These are phyloP conservation scores for Boletellus emodensis DNA, from an alignment of 768 basidiomycete species.

Conservation along the genomic window DNA sequence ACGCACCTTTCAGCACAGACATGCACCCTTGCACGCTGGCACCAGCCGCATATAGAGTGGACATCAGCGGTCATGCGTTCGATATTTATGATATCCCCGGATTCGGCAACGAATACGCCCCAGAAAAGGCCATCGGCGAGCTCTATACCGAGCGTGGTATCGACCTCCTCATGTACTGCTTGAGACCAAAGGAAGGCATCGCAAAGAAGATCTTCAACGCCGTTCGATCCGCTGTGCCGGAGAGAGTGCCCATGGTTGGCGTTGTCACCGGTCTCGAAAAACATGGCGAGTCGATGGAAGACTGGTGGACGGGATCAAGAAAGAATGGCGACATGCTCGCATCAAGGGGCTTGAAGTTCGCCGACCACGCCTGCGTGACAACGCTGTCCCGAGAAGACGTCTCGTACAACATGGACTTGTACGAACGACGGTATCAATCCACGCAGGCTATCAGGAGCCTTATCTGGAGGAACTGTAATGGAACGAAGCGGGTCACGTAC, in stretches of 20 bases:
- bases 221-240: conserved; percentile 26
- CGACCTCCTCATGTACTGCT: conserved; percentile 30
- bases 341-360: conserved; percentile 32
- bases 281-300: conserved; percentile 27
- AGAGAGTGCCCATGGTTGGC: conserved; percentile 37
- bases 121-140: conserved; percentile 25
- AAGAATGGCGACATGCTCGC: conserved; percentile 35
- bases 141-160: conserved; percentile 30
- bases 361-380: conserved; percentile 42
- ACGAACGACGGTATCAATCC: conserved; percentile 29
- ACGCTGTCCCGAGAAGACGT: conserved; percentile 31
- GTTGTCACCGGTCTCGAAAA: conserved; percentile 38
- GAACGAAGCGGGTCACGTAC: conserved; percentile 28
- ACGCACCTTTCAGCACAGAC: conserved; percentile 31
- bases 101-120: conserved; percentile 18
- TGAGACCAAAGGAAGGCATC: conserved; percentile 29
- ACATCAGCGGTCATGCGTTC: conserved; percentile 29
- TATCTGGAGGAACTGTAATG: conserved; percentile 29
- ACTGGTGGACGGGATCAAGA: conserved; percentile 30
- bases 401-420: conserved; percentile 31
- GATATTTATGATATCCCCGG: conserved; percentile 31
- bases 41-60: conserved; percentile 25
- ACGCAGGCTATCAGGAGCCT: conserved; percentile 24
- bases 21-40: conserved; percentile 27
- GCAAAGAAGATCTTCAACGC: conserved; percentile 23